Evolutionary conservation across 2,329 filamentous ascomycete species (phyloP), one percentile per base, ranked within the genome.

Genomic region (Pezicula radicicola): DNA sequence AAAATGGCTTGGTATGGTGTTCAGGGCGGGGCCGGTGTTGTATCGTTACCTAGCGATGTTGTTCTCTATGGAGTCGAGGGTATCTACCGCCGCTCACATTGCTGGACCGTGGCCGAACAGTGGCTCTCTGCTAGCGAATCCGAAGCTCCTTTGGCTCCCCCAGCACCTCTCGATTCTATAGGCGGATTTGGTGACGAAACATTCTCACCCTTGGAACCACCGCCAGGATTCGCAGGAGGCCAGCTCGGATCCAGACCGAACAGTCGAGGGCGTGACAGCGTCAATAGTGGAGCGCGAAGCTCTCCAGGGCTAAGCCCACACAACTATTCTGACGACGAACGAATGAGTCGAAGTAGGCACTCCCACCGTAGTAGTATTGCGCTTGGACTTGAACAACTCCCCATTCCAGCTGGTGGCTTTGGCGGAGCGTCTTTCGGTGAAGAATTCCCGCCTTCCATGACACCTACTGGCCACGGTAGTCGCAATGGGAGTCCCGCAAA

Each of bases 1-100:
- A 79, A 81, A 60, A 84, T 84, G 72, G 83, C 84, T 62, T 90
- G 87, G 87, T 90, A 89, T 68, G 82, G 87, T 58, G 82, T 89
- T 5, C 84, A 88, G 3, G 89, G 87, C 36, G 78, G 81, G 37
- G 75, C 75, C 21, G 80, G 79, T 40, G 75, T 87, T 8, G 83
- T 87, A 40, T 79, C 72, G 54, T 67, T 88, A 6, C 84, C 85
- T 1, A 78, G 77, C 1, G 83, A 88, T 61, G 71, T 86, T 25
- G 80, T 88, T 41, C 58, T 65, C 8, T 78, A 87, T 59, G 81
- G 85, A 16, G 78, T 85, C 2, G 85, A 89, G 62, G 84, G 81
- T 42, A 79, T 86, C 41, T 89, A 87, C 66, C 77, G 81, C 15
- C 79, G 85, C 40, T 85, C 81, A 55, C 85, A 89, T 64, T 88